Evolutionary conservation across 345 rosid genomes (phyloP), one percentile per base, ranked within the genome.

Genomic region (Boechera stricta): DNA sequence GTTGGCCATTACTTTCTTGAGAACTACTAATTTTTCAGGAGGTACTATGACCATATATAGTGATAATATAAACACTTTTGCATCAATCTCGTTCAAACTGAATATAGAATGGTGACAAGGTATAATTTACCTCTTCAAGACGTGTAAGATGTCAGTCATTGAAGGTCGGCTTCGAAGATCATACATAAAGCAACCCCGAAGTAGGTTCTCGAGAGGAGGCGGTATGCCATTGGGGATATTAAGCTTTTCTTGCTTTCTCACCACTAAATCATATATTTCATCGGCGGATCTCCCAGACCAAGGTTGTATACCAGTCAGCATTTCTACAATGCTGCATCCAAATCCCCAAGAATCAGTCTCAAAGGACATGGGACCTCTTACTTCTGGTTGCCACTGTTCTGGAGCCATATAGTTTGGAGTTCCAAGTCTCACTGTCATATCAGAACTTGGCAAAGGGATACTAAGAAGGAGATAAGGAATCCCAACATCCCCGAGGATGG

Each of bases 401-500:
- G 99, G 99, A 74, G 98, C 96, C 99, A 95, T 95, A 77, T 92
- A 92, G 83, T 87, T 95, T 10, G 98, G 96, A 39, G 92, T 89
- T 68, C 99, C 99, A 82, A 88, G 90, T 81, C 87, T 81, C 73
- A 64, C 79, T 64, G 84, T 75, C 87, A 88, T 80, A 84, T 88
- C 91, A 54, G 96, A 80, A 77, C 83, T 85, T 53, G 88, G 86
- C 74, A 82, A 75, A 64, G 90, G 88, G 81, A 90, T 83, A 80
- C 94, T 92, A 24, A 84, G 89, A 58, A 92, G 85, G 24, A 89
- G 80, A 81, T 80, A 86, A 67, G 98, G 92, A 79, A 90, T 84
- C 38, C 98, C 99, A 69, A 88, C 70, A 74, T 92, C 98, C 32
- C 97, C 98, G 1, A 95, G 53, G 81, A 90, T 71, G 26, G 87